Evolutionary conservation across 257 asterid genomes (phyloP), one percentile per base, ranked within the genome.

Genomic region (Cordia subcordata): DNA sequence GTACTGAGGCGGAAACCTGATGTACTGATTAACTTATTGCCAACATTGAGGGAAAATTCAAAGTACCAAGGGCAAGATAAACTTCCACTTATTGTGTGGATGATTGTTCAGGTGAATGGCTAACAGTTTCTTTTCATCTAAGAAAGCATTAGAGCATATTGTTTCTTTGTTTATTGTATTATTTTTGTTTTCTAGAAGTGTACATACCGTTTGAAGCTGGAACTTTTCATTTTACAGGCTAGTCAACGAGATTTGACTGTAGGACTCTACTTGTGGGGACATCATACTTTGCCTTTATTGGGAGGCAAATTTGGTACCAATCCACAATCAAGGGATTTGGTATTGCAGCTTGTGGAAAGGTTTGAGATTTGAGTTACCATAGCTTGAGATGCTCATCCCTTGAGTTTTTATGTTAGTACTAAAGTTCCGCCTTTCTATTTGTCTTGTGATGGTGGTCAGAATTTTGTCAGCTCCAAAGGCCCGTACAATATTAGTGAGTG

Each of bases 271-370:
- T 33, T 83, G 35, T 90, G 96, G 96, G 74, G 85, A 16, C 94
- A 85, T 76, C 77, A 68, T 68, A 64, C 79, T 68, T 75, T 90
- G 76, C 94, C 96, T 37, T 68, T 75, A 45, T 72, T 87, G 62
- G 94, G 88, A 38, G 94, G 96, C 68, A 84, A 87, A 62, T 61
- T 83, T 4, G 82, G 90, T 60, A 82, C 96, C 45, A 90, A 87
- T 63, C 90, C 93, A 15, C 90, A 77, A 23, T 54, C 77, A 11
- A 74, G 96, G 78, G 96, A 90, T 78, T 55, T 87, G 75, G 82
- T 90, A 65, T 71, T 84, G 84, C 97, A 90, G 87, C 61, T 76
- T 16, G 88, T 72, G 54, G 97, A 90, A 80, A 86, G 94, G 97
- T 90, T 62, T 58, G 64, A 22, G 58, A 16, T 51, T n/a, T 16